Conservation (phyloP, 2,329 filamentous ascomycete species). For the Ascochyta pisi region DNA sequence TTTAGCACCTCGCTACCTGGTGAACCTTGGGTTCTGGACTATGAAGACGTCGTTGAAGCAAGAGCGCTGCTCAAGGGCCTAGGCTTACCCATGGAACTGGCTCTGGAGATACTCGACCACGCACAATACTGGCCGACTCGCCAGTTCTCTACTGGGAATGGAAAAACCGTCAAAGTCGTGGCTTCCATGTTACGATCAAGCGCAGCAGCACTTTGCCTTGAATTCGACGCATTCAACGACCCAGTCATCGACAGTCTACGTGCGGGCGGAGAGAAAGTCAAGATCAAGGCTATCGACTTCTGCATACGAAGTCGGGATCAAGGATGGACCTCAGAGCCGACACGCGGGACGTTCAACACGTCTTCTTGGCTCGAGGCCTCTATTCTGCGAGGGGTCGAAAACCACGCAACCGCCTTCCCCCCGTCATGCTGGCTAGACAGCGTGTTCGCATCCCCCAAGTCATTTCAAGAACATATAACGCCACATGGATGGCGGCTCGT, state of each 20-base stretch:
- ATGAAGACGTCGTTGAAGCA: slow-evolving; percentile 32
- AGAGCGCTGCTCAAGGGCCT: slow-evolving; percentile 31
- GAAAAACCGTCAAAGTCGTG: background rate
- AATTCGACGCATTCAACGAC: slow-evolving; percentile 20
- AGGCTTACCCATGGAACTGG: slow-evolving; percentile 40
- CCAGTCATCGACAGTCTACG: slow-evolving; percentile 9
- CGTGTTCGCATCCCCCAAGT: background rate
- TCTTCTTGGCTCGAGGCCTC: slow-evolving; percentile 45
- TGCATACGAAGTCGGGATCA: slow-evolving; percentile 37
- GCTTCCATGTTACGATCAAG: slow-evolving; percentile 7
- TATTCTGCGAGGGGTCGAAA: slow-evolving; percentile 30
- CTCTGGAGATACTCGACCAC: slow-evolving; percentile 35
- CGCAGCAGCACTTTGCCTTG: slow-evolving; percentile 27
- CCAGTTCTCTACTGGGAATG: slow-evolving; percentile 1
- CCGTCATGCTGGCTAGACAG: slow-evolving; percentile 8
- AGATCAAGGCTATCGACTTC: slow-evolving; percentile 35
- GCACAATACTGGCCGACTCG: slow-evolving; percentile 37
- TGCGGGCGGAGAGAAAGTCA: slow-evolving; percentile 22
- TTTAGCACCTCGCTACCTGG: background rate
- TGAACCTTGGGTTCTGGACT: slow-evolving; percentile 16
- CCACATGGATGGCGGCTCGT: slow-evolving; percentile 27
- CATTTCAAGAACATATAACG: slow-evolving; percentile 4
- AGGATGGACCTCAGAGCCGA: slow-evolving; percentile 42
- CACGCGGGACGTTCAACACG: slow-evolving; percentile 34
- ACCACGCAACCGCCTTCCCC: slow-evolving; percentile 8